These are phyloP conservation scores for Xylariaceae sp. DNA, from an alignment of 2,329 filamentous ascomycete genomes.

Conservation along the genomic window DNA sequence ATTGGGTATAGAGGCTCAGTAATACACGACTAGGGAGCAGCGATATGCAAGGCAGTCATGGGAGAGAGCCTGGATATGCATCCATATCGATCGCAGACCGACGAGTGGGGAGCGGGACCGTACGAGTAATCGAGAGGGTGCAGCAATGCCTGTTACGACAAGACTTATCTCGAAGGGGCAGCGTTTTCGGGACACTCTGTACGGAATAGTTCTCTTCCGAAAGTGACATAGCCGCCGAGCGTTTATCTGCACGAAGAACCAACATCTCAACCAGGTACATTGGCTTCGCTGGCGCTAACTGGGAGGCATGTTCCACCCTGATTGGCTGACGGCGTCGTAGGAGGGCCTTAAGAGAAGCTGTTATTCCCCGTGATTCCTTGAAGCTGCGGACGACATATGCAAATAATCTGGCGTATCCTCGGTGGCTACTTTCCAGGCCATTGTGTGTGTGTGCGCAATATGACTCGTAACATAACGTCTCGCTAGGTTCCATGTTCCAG, in stretches of 20 bases:
- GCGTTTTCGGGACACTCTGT: constrained; percentile 2
- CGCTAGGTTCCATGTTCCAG: not conserved
- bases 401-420: not conserved
- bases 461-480: constrained; percentile 5
- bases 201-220: constrained; percentile 1
- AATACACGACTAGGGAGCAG: constrained; percentile 19
- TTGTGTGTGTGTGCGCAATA: not conserved
- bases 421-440: not conserved
- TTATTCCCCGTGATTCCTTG: not conserved
- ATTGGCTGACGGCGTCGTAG: constrained; percentile 12
- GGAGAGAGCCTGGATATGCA: constrained; percentile 11
- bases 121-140: constrained; percentile 8
- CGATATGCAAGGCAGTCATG: constrained; percentile 23
- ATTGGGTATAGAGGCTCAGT: constrained; percentile 12
- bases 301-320: not conserved
- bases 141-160: constrained; percentile 16
- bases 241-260: constrained; percentile 13
- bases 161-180: constrained; percentile 6
- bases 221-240: constrained; percentile 14
- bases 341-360: not conserved
- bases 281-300: not conserved
- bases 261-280: constrained; percentile 1
- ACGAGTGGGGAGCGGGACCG: not conserved
- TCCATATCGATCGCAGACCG: not conserved
- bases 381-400: not conserved